Evolutionary conservation across 2,329 filamentous ascomycete genomes (phyloP), one percentile per base, ranked within the genome.

Genomic region (Ascosphaera apis): DNA sequence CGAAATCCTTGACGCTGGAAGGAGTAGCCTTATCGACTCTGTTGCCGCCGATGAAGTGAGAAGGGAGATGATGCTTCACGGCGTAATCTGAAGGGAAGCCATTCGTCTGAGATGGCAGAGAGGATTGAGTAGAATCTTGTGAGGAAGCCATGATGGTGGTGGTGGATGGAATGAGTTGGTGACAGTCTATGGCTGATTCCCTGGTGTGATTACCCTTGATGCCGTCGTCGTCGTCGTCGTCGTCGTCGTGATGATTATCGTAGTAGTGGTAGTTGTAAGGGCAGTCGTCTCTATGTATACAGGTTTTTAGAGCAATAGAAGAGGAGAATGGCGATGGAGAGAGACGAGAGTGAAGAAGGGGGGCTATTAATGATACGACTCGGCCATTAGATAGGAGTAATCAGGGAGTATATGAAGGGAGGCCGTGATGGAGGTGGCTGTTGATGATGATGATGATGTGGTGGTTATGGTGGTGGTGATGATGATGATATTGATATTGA

Each of bases 31-130:
- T 77, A 44, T 72, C 73, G 43, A 98, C 61, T 53, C 74, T 71
- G 64, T 92, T 93, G 44, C 88, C 86, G 49, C 88, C 88, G 56
- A 95, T 91, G 61, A 95, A 98, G 65, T 98, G 88, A 58, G 82
- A 67, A 43, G 83, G 72, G 43, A 98, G 59, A 45, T 79, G 74
- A 64, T 81, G 72, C 61, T 78, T 82, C 47, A 82, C 75, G 44
- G 82, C 72, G 54, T 79, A 83, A 38, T 76, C 73, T 51, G 67
- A 67, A 38, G 60, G 56, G 36, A 60, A 53, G 51, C 66, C 67
- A 49, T 70, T 71, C 53, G 45, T 58, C 58, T 40, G 51, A 42
- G 38, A 52, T 48, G 41, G 50, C 48, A 58, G 61, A 61, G 46
- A 43, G 56, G 47, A 40, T 42, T 37, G 35, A 37, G 36, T 35